Base-by-base conservation (phyloP, 306 rosid genomes). In the barrel medic (Medicago truncatula) region DNA sequence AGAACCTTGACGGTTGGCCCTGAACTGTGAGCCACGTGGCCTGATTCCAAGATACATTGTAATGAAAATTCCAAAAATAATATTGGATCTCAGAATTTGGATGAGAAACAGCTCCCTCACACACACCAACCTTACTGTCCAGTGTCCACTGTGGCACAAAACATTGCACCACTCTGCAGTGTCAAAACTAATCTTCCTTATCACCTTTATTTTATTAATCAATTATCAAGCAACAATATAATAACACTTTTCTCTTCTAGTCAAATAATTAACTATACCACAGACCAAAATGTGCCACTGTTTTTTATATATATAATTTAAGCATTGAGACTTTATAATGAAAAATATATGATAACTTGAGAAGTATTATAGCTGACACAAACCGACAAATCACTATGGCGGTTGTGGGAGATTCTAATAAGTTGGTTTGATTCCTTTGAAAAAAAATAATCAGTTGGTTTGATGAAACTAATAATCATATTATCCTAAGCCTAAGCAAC, bases 301-400 rank as follows among this genome's bases (percentile, higher is more conserved):
- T 40, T 61, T 36, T 54, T n/a, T 44, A 69, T 17, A 53, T 60
- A 52, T 21, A 40, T 20, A n/a, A 66, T 73, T 49, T 43, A 66
- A 54, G 3, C 20, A 66, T 68, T 50, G 8, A 20, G 16, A 34
- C 62, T 49, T 44, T 60, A 46, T 39, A 38, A 12, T 59, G 61
- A 54, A n/a, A 54, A n/a, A 14, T 65, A 39, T 8, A 38, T 34
- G 44, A 16, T 65, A 66, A 34, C 38, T 34, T 34, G 38, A 34
- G 4, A 34, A 34, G 63, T 74, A 80, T 58, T 80, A 61, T 17
- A 61, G 44, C 66, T 80, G 70, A 54, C 85, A 59, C 75, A 74
- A 70, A 84, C 92, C 87, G 93, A 87, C 97, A 89, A 84, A 85
- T 88, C 75, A 79, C 28, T 86, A 67, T 67, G 85, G 77, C 85